A percentile compares a stretch with the other conserved stretches of the same genome.
phyloP scores from a whole-genome alignment of 306 rosid genomes.

The Neltuma alba region DNA sequence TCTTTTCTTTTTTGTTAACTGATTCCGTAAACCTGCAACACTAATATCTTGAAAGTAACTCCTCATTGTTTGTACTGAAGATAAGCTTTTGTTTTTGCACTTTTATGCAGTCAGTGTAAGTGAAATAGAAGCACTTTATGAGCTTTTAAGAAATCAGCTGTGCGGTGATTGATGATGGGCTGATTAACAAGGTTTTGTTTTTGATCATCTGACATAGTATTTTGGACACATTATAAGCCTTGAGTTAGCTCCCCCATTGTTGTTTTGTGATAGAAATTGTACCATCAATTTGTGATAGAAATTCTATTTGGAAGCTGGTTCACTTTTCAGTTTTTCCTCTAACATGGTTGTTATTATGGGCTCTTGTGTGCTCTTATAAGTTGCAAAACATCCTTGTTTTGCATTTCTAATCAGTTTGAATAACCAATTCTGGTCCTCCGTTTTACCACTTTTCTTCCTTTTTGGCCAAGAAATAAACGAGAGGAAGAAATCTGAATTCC shows the following conservation, averaged over 20 bases:
- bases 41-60: conserved; percentile 4
- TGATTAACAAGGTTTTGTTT: conserved; percentile 83
- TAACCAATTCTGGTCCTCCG: background rate
- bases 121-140: conserved; percentile 96
- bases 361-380: background rate
- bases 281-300: background rate
- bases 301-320: conserved; percentile 9
- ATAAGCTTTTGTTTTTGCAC: conserved; percentile 4
- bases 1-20: no score
- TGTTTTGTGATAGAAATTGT: background rate
- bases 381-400: background rate
- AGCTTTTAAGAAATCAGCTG: conserved; percentile 97
- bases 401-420: conserved; percentile 4
- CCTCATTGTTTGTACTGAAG: background rate
- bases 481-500: conserved; percentile 15
- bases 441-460: background rate
- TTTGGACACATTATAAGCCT: conserved; percentile 10
- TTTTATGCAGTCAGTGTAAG: conserved; percentile 86
- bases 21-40: background rate
- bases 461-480: background rate
- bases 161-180: conserved; percentile 93
- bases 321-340: background rate
- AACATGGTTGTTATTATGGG: background rate
- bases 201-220: conserved; percentile 1
- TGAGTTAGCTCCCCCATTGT: background rate